Evolutionary conservation across 768 basidiomycete species (phyloP), one percentile per base, ranked within the genome.

Genomic region (Lactarius quietus): DNA sequence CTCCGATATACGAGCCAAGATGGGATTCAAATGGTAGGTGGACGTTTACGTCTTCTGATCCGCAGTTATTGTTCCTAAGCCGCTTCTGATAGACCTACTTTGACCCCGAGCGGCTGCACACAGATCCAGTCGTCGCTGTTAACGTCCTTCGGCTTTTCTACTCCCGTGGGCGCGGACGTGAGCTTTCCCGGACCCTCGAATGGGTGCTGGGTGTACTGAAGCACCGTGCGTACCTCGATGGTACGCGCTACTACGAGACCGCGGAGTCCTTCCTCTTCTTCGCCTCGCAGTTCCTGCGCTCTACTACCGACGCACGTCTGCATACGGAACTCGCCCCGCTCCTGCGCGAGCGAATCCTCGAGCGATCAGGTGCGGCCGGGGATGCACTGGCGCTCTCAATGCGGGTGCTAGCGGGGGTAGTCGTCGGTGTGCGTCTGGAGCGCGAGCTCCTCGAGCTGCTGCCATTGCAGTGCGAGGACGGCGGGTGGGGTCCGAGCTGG

Each of bases 361-460:
- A 86, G 72, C 79, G 81, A 3, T 77, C 83, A 28, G 83, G 83
- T 10, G 76, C 74, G 1, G 73, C 76, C 7, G 83, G 82, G 26
- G 84, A 84, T 68, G 77, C 84, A 1, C 73, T 85, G n/a, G 82
- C 83, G 9, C 79, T 86, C 2, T 81, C 83, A 0, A 83, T 84
- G 82, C 83, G 85, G 0, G 76, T 87, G 57, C 65, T 83, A n/a
- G 80, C 79, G 1, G 80, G 80, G 54, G 72, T 76, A 2, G 75
- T 72, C 14, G 74, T 81, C 10, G 82, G 79, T 10, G 57, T 84
- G n/a, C 69, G 71, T 33, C 74, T 83, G 69, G 75, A 80, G n/a
- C 72, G 78, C 2, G 85, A 86, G 70, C 2, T 36, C 6, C 6
- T 2, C 14, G 38, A 38, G 38, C 12, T 38, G 38, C 14, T 38